phyloP scores from a whole-genome alignment of 2,329 filamentous ascomycete genomes.

The Teratosphaeriaceae sp. region DNA sequence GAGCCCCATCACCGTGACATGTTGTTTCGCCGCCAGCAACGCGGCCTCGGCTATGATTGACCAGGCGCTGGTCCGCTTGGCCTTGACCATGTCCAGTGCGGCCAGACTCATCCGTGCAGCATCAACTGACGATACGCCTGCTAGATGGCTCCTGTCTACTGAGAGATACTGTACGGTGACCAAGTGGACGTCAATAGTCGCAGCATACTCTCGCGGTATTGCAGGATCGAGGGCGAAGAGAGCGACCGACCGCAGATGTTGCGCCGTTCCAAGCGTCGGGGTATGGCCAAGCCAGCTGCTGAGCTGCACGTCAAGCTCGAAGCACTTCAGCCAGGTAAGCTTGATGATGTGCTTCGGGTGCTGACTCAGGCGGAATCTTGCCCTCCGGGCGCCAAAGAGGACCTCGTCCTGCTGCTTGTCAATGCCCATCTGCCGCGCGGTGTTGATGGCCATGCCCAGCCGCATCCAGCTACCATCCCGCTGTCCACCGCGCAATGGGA shows the following conservation, averaged over 20 bases:
- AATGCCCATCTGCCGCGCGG: conserved; percentile 7
- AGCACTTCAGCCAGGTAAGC: conserved; percentile 7
- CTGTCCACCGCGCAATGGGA: not conserved
- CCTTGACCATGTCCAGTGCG: conserved; percentile 1
- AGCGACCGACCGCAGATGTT: not conserved
- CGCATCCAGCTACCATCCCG: conserved; percentile 5
- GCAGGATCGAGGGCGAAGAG: not conserved
- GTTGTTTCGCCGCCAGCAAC: conserved; percentile 1
- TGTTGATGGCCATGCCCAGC: conserved; percentile 6
- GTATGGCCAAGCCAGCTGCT: conserved; percentile 6
- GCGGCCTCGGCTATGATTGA: conserved; percentile 5
- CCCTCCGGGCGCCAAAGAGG: not conserved
- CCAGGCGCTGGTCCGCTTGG: not conserved
- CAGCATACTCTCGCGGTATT: not conserved
- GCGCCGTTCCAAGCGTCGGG: conserved; percentile 1
- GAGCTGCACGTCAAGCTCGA: conserved; percentile 6
- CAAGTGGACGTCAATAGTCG: conserved; percentile 1
- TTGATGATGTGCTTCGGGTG: not conserved
- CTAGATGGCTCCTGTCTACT: not conserved
- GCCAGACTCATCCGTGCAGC: not conserved
- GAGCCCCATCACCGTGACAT: conserved; percentile 4
- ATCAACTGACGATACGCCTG: not conserved
- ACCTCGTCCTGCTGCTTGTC: conserved; percentile 6
- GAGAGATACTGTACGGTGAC: conserved; percentile 1
- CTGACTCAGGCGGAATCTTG: not conserved